Evolutionary conservation across 2,329 filamentous ascomycete species (phyloP), one percentile per base, ranked within the genome.

Genomic region (Ceratocystis alfenasii): DNA sequence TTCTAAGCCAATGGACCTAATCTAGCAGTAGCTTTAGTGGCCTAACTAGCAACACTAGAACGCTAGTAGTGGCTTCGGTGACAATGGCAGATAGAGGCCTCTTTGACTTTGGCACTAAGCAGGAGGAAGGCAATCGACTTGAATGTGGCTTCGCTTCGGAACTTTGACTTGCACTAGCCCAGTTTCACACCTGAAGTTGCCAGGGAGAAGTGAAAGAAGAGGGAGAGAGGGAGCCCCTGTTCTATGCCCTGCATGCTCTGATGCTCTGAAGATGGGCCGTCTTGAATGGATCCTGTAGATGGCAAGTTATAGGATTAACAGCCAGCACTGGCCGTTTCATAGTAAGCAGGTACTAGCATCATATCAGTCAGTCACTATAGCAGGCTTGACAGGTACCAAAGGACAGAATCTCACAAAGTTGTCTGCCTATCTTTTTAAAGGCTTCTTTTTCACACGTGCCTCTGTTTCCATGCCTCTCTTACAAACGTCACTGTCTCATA

Each of bases 121-220:
- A 41, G 12, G 3, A 41, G 12, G 4, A 41, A 41, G 36, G 1
- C 48, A 53, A 3, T 53, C 7, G 1, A 25, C 28, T 36, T 36
- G 55, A 41, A 59, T 28, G 28, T 59, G 55, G 48, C 48, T 53
- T 41, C 36, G 48, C 10, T 36, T 59, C 55, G 15, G 28, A n/a
- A 59, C 55, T 59, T 59, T 59, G 55, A 59, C 55, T 20, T 20
- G 55, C 55, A 36, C 55, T 59, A 59, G 55, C 55, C 36, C 6
- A 15, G 55, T 59, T 59, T 59, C 55, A 59, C 55, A n/a, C 25
- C 17, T 33, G 17, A 28, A 59, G 55, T 59, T 59, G 17, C 30
- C 17, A 30, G 55, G 55, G 28, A 59, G 48, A 53, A 53, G 48
- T 20, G 15, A 22, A 53, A 15, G 8, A 50, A 15, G 20, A 53